These are phyloP conservation scores for Colletotrichum godetiae DNA, from an alignment of 2,329 filamentous ascomycete genomes.

Conservation along the genomic window DNA sequence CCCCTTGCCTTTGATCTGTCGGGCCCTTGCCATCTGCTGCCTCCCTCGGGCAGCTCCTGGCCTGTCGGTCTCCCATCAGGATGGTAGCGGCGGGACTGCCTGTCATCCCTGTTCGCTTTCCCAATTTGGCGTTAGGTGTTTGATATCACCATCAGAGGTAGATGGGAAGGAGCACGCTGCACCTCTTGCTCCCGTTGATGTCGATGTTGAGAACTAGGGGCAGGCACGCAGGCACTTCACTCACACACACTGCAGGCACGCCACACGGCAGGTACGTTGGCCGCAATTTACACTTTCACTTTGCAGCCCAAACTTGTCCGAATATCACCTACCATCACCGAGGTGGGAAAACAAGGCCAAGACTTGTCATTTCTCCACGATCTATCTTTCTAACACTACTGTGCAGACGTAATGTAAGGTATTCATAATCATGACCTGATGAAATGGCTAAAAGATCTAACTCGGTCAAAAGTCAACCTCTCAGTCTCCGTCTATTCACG, in stretches of 20 bases:
- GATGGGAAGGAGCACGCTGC: background rate
- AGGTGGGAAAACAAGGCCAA: background rate
- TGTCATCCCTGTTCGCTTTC: conserved; percentile 18
- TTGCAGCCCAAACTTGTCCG: background rate
- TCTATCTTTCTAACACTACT: background rate
- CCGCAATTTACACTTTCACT: background rate
- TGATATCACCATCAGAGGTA: background rate
- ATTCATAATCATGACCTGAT: background rate
- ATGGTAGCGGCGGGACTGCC: conserved; percentile 28
- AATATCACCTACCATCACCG: background rate
- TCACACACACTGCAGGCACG: background rate
- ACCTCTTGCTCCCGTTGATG: background rate
- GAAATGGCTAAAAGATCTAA: background rate
- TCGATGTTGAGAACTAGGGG: background rate
- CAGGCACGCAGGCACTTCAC: too few relatives aligned
- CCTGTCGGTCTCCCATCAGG: conserved; percentile 25
- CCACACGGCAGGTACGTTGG: background rate
- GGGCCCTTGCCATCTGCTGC: background rate
- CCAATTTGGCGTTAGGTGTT: conserved; percentile 12
- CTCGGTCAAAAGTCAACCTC: background rate
- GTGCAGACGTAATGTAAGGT: too few relatives aligned
- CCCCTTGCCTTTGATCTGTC: conserved; percentile 2
- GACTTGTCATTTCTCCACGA: background rate
- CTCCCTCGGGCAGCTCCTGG: background rate
- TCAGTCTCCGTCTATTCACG: background rate